Base-by-base conservation (phyloP, 257 asterid species). In the Jacaranda copaia region DNA sequence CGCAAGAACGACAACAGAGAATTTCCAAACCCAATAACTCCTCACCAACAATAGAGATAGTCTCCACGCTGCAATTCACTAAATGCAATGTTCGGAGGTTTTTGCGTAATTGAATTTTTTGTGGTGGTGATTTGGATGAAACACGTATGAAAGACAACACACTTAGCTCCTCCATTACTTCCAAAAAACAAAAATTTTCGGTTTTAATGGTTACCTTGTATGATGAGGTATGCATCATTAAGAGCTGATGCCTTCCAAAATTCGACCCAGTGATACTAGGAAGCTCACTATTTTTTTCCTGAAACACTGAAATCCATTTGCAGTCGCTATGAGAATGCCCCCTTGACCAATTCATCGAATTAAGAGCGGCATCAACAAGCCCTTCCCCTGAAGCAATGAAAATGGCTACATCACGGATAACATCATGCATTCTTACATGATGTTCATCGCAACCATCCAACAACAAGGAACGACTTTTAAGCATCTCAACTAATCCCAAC, bases 371-470 rank as follows among this genome's bases (percentile, higher is more conserved):
- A 14, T 12, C 2, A 18, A 13, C 18, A 10, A 4, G 5, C 16
- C 58, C 16, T 56, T 57, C 56, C 38, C 39, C 19, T 40, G 36
- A n/a, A 56, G 67, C 67, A 7, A 40, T 72, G 52, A 9, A 38
- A 14, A 55, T 56, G 6, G 43, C 68, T 8, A 39, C 68, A 12
- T 70, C 68, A 72, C 51, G 75, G 3, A 72, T 56, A 16, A 72
- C 56, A 40, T 72, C 76, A 39, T 72, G 76, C 66, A 57, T 56
- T 72, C 11, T 72, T 3, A 72, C 57, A 39, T 52, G 25, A 5
- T 16, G 1, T 55, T 36, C 12, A 1, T n/a, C 1, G 2, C 32
- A 0, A 36, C 62, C 39, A 3, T 52, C 64, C 5, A 53, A 8
- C 8, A 70, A 19, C 19, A 68, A 53, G 16, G 14, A 70, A 53